phyloP scores from a whole-genome alignment of 163 green algal genomes.

The Scenedesmus sp. region DNA sequence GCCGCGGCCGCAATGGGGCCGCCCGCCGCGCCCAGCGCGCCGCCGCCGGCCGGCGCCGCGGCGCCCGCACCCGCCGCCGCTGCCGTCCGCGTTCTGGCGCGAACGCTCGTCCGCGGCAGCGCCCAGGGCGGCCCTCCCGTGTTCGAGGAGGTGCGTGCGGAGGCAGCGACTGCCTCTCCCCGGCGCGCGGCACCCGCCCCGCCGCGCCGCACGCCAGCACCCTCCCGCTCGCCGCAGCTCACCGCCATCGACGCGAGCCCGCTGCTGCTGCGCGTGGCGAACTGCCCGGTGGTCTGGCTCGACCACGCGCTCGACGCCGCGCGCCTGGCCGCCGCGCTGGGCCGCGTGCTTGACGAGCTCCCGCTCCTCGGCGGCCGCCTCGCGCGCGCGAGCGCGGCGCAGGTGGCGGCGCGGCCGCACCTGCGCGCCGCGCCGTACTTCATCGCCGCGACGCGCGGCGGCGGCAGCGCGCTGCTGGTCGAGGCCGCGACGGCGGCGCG shows the following conservation, averaged over 20 bases:
- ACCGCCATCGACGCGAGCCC: conserved; percentile 19
- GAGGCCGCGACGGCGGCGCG: neutral
- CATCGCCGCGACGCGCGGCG: no score
- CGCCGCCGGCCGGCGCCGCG: no score
- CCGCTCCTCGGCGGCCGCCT: conserved; percentile 26
- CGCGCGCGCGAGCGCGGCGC: neutral
- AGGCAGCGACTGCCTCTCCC: no score
- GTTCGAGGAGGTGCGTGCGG: no score
- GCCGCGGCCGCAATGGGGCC: no score
- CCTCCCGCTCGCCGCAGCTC: neutral
- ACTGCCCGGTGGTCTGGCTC: conserved; percentile 24
- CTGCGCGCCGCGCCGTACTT: conserved; percentile 28
- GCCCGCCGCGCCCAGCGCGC: no score
- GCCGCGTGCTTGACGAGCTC: conserved; percentile 20
- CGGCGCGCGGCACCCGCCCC: no score
- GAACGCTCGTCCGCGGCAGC: no score
- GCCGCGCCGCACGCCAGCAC: no score
- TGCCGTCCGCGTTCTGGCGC: no score
- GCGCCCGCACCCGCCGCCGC: no score
- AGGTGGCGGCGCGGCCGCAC: neutral
- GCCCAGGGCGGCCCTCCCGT: no score
- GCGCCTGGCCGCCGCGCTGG: neutral
- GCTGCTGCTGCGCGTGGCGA: conserved; percentile 15
- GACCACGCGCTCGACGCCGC: neutral
- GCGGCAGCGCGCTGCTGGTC: conserved; percentile 2